Conservation (phyloP, 2,329 filamentous ascomycete genomes). For the Byssochlamys sp. region DNA sequence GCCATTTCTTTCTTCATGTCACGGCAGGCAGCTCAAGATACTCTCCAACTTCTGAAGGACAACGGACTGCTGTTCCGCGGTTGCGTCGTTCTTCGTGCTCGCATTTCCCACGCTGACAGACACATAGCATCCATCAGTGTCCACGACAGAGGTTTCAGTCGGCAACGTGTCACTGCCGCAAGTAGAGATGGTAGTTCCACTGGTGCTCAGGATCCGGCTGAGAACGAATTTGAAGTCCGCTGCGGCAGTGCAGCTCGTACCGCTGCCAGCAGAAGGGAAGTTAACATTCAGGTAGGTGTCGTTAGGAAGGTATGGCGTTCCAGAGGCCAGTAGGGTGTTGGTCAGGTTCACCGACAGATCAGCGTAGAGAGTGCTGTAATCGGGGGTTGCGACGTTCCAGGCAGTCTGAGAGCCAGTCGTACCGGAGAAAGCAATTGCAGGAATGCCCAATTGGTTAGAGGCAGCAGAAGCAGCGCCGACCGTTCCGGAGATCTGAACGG, state of each 20-base stretch:
- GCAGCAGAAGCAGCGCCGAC: constrained; percentile 57
- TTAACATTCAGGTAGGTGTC: constrained; percentile 61
- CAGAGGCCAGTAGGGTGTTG: constrained; percentile 44
- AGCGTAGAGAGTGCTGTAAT: constrained; percentile 53
- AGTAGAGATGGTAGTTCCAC: constrained; percentile 38
- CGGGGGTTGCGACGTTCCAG: constrained; percentile 43
- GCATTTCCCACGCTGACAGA: constrained; percentile 56
- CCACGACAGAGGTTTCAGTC: constrained; percentile 47
- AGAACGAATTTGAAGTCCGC: constrained; percentile 56
- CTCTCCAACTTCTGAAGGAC: constrained; percentile 44
- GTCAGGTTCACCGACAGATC: constrained; percentile 53
- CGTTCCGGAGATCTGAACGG: constrained; percentile 54
- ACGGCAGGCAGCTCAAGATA: constrained; percentile 41
- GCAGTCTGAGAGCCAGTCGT: constrained; percentile 40
- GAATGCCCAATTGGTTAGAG: constrained; percentile 44
- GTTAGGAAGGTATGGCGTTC: constrained; percentile 53
- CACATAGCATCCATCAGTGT: constrained; percentile 48
- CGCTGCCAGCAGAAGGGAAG: constrained; percentile 43
- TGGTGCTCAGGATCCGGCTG: constrained; percentile 47
- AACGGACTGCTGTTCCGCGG: constrained; percentile 41
- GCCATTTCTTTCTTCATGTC: constrained; percentile 1
- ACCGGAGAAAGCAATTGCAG: constrained; percentile 60
- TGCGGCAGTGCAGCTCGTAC: constrained; percentile 41
- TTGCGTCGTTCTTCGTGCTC: constrained; percentile 50
- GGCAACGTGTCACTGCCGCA: constrained; percentile 51